Percentiles rank a stretch among this genome's conserved stretches.
These are phyloP conservation scores for Flueggea neowawraea DNA, from an alignment of 441 rosid genomes.

Conservation along the genomic window DNA sequence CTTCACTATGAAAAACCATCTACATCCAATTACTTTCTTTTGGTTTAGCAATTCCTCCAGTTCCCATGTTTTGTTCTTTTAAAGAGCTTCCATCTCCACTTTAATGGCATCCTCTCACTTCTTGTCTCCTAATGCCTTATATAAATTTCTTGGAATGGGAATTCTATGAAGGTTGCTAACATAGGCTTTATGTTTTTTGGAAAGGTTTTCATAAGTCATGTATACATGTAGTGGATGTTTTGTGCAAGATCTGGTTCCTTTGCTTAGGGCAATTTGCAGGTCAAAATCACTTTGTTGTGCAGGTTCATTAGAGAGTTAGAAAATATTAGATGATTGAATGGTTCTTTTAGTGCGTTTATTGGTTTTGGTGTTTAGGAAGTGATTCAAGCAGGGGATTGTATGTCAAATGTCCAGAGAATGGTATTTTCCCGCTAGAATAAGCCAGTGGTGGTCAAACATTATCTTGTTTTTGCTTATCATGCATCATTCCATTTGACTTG, in stretches of 20 bases:
- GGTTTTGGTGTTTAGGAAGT: too few relatives aligned
- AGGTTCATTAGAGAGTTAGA: too few relatives aligned
- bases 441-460: too few relatives aligned
- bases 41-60: not conserved
- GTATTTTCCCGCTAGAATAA: too few relatives aligned
- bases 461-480: too few relatives aligned
- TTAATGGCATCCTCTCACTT: not conserved
- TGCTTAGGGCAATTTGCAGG: not conserved
- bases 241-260: not conserved
- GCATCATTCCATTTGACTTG: too few relatives aligned
- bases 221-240: not conserved
- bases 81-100: not conserved
- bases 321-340: too few relatives aligned
- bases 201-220: not conserved
- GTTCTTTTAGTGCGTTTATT: too few relatives aligned
- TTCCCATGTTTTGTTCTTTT: not conserved
- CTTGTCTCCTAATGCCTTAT: not conserved
- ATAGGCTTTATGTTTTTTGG: too few relatives aligned
- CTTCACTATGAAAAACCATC: constrained; percentile 2
- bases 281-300: not conserved
- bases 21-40: not conserved
- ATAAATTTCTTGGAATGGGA: not conserved
- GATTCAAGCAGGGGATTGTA: too few relatives aligned
- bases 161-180: not conserved
- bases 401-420: too few relatives aligned